phyloP scores from a whole-genome alignment of 768 basidiomycete species.

The Auricularia sp. region DNA sequence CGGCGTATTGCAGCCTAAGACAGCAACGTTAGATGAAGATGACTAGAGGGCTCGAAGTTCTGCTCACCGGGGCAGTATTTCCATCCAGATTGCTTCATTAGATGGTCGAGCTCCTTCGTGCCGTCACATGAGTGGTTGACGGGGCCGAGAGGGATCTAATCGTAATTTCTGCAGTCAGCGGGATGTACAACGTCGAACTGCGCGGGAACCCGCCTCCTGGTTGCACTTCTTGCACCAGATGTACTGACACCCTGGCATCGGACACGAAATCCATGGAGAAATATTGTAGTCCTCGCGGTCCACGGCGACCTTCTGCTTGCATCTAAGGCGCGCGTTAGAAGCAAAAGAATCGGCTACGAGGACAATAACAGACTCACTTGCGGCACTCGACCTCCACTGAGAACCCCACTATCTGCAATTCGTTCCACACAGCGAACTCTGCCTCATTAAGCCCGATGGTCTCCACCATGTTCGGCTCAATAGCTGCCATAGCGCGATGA shows the following conservation, averaged over 20 bases:
- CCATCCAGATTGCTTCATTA: slow-evolving; percentile 51
- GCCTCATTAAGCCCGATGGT: slow-evolving; percentile 35
- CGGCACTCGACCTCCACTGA: slow-evolving; percentile 40
- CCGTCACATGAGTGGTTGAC: slow-evolving; percentile 41
- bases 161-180: neutral
- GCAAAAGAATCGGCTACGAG: neutral
- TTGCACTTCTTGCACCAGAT: slow-evolving; percentile 56
- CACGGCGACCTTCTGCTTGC: slow-evolving; percentile 36
- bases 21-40: neutral
- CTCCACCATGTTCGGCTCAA: slow-evolving; percentile 25
- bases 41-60: neutral
- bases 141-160: neutral
- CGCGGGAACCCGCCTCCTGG: slow-evolving; percentile 25
- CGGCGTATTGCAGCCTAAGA: slow-evolving; percentile 35
- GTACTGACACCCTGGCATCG: slow-evolving; percentile 34
- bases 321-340: slow-evolving; percentile 26
- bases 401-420: slow-evolving; percentile 36
- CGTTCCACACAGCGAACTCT: slow-evolving; percentile 31
- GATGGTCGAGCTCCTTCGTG: slow-evolving; percentile 38
- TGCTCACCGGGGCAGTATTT: slow-evolving; percentile 48
- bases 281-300: slow-evolving; percentile 38
- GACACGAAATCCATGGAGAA: slow-evolving; percentile 36
- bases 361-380: slow-evolving; percentile 25
- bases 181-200: slow-evolving; percentile 30
- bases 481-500: slow-evolving; percentile 18